These are phyloP conservation scores for Botryobasidium botryosum DNA, from an alignment of 768 basidiomycete genomes.

Conservation along the genomic window DNA sequence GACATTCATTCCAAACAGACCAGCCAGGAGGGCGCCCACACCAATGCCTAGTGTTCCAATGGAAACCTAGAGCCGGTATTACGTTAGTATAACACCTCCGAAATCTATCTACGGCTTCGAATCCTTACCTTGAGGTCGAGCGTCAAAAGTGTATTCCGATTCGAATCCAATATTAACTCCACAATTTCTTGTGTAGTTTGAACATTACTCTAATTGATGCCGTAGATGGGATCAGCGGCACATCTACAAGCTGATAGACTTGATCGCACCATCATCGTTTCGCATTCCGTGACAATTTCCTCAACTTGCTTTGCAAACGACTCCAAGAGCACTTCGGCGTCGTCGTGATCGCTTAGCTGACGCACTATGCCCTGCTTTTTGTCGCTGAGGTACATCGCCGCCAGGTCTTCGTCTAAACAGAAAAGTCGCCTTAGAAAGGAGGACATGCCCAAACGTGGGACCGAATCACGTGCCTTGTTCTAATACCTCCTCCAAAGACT, in stretches of 20 bases:
- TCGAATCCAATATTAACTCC: slow-evolving; percentile 89
- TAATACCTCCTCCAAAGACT: slow-evolving; percentile 81
- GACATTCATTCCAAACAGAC: slow-evolving; percentile 96
- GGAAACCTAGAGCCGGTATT: slow-evolving; percentile 40
- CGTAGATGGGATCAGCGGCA: not conserved
- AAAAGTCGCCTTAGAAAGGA: not conserved
- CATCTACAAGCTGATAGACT: slow-evolving; percentile 3
- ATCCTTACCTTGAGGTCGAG: slow-evolving; percentile 69
- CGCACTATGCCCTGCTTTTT: slow-evolving; percentile 48
- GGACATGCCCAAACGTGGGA: not conserved
- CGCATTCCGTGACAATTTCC: slow-evolving; percentile 87
- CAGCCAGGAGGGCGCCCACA: slow-evolving; percentile 74
- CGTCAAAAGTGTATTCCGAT: slow-evolving; percentile 80
- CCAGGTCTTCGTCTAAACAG: slow-evolving; percentile 70
- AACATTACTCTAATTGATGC: slow-evolving; percentile 52
- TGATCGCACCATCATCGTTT: slow-evolving; percentile 56
- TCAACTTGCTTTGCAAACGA: slow-evolving; percentile 93
- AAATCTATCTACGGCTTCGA: not conserved
- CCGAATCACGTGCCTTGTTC: slow-evolving; percentile 48
- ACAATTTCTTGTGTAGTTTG: slow-evolving; percentile 97
- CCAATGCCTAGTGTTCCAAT: slow-evolving; percentile 90
- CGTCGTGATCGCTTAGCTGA: slow-evolving; percentile 70
- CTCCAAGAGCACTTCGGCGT: slow-evolving; percentile 84
- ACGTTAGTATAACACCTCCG: not conserved
- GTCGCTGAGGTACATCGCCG: slow-evolving; percentile 89